A percentile compares a stretch with the other conserved stretches of the same genome.
These are phyloP conservation scores for Viola odorata DNA, from an alignment of 345 rosid species.

Conservation along the genomic window DNA sequence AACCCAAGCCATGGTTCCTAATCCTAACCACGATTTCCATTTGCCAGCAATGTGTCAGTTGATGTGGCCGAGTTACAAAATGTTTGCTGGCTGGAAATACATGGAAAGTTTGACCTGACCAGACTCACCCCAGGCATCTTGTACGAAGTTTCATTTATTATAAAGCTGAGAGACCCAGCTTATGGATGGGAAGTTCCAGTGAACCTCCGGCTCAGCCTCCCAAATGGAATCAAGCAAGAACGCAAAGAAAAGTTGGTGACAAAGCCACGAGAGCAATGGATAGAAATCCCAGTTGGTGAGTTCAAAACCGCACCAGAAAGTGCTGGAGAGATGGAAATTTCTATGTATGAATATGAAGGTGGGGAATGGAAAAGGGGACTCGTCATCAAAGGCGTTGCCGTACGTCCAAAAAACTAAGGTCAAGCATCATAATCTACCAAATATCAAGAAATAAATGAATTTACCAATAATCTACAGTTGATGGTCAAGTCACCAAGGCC, in stretches of 20 bases:
- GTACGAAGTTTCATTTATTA: slow-evolving; percentile 42
- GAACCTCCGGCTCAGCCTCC: slow-evolving; percentile 37
- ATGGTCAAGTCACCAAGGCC: not conserved
- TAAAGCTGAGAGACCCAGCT: slow-evolving; percentile 40
- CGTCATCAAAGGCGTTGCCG: slow-evolving; percentile 43
- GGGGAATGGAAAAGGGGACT: slow-evolving; percentile 65
- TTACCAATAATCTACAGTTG: not conserved
- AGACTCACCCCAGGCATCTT: slow-evolving; percentile 45
- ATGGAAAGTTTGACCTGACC: slow-evolving; percentile 33
- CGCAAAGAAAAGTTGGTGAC: slow-evolving; percentile 24
- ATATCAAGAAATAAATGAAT: not conserved
- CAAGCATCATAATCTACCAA: not conserved
- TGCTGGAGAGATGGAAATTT: slow-evolving; percentile 42
- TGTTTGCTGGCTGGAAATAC: slow-evolving; percentile 61
- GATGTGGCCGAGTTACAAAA: slow-evolving; percentile 40
- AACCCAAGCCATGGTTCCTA: not conserved
- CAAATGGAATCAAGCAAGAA: slow-evolving; percentile 38
- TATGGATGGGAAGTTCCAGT: slow-evolving; percentile 55
- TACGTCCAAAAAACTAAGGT: slow-evolving; percentile 35
- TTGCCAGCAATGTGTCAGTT: slow-evolving; percentile 26
- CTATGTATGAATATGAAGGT: slow-evolving; percentile 41
- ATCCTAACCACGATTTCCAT: slow-evolving; percentile 1
- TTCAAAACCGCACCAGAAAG: slow-evolving; percentile 21
- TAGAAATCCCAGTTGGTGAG: slow-evolving; percentile 51
- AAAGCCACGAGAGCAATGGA: slow-evolving; percentile 36